Conservation (phyloP, 352 stramenopile species). For the Pythium pyrilobum region DNA sequence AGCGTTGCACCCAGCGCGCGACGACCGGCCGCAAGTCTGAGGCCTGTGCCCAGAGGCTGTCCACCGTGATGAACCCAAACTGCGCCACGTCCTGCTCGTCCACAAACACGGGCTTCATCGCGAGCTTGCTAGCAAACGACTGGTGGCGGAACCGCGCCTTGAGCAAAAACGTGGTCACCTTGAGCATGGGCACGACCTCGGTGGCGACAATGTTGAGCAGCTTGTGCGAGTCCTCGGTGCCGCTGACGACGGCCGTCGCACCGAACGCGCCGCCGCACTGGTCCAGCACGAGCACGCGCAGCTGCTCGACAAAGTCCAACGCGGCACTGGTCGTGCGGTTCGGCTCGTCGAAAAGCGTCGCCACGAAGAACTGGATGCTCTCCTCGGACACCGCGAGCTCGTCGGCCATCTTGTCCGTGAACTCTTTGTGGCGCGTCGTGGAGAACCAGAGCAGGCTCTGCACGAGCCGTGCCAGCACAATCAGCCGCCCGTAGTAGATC, state of each 20-base stretch:
- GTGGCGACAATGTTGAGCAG: conserved; percentile 73
- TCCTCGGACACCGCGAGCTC: conserved; percentile 47
- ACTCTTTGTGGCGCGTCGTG: conserved; percentile 52
- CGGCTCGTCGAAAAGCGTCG: conserved; percentile 34
- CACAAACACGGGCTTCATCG: conserved; percentile 57
- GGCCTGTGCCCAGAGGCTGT: conserved; percentile 15
- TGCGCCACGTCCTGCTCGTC: conserved; percentile 34
- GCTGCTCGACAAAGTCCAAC: conserved; percentile 6
- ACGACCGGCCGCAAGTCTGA: conserved; percentile 33
- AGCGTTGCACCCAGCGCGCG: conserved; percentile 54
- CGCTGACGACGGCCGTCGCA: neutral
- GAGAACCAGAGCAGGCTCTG: conserved; percentile 77
- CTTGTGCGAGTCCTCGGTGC: conserved; percentile 27
- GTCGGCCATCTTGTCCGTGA: conserved; percentile 56
- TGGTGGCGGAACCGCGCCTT: conserved; percentile 26
- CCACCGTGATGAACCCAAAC: conserved; percentile 47
- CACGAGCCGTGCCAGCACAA: conserved; percentile 64
- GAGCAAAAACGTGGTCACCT: conserved; percentile 64
- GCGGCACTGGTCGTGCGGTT: conserved; percentile 11
- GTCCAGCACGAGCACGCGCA: conserved; percentile 13
- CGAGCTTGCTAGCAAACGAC: conserved; percentile 6
- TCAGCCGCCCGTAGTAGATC: conserved; percentile 51
- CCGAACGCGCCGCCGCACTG: conserved; percentile 10
- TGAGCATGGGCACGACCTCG: conserved; percentile 66
- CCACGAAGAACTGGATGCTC: conserved; percentile 45